phyloP scores from a whole-genome alignment of 1,284 basidiomycete species.

The Ganoderma boninense region DNA sequence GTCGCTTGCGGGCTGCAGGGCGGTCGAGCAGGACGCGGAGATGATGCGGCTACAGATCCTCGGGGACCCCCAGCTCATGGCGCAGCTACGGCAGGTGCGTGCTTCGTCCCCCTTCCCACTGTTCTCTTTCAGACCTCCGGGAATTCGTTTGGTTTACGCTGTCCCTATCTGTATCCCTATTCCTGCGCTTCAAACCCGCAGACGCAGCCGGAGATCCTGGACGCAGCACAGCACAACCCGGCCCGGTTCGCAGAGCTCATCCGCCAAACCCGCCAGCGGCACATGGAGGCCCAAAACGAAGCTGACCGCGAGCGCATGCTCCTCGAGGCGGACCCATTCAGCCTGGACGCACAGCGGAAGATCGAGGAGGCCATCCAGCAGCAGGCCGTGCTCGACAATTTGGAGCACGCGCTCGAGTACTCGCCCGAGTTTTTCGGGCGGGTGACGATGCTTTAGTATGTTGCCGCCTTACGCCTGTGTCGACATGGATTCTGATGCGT shows the following conservation, averaged over 20 bases:
- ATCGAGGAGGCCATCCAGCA: constrained; percentile 96
- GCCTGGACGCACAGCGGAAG: constrained; percentile 89
- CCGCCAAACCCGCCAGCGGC: constrained; percentile 66
- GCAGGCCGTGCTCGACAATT: constrained; percentile 90
- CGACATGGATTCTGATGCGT: constrained; percentile 11
- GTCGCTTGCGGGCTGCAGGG: constrained; percentile 44
- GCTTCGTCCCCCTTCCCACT: constrained; percentile 1
- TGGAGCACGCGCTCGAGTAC: constrained; percentile 92
- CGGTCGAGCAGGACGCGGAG: constrained; percentile 83
- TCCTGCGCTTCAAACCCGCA: constrained; percentile 39
- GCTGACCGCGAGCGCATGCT: constrained; percentile 71
- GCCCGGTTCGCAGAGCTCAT: constrained; percentile 79
- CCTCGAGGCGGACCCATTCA: constrained; percentile 88
- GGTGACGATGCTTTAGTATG: constrained; percentile 96
- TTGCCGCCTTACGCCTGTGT: constrained; percentile 22
- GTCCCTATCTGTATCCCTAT: not conserved
- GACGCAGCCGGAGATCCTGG: constrained; percentile 83
- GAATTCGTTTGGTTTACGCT: not conserved
- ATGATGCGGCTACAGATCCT: constrained; percentile 90
- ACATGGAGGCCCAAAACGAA: constrained; percentile 54
- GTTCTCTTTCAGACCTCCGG: not conserved
- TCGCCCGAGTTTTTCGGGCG: constrained; percentile 94
- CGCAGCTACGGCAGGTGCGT: constrained; percentile 73
- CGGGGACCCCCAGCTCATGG: constrained; percentile 84
- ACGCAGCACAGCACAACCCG: constrained; percentile 75